A percentile compares a stretch with the other conserved stretches of the same genome.
These are phyloP conservation scores for Caloboletus inedulis DNA, from an alignment of 1,284 basidiomycete genomes.

Conservation along the genomic window DNA sequence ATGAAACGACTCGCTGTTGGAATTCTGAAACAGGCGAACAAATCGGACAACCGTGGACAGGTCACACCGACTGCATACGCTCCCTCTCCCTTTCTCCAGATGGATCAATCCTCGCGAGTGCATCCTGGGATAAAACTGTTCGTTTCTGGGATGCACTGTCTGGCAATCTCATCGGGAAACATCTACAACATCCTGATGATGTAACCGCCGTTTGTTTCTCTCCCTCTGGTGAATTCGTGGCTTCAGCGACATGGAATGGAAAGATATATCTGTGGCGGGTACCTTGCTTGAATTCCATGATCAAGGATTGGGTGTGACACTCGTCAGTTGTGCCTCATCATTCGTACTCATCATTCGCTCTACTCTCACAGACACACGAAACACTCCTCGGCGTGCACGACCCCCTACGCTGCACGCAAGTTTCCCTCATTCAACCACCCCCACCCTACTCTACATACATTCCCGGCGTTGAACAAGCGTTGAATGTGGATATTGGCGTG, in stretches of 20 bases:
- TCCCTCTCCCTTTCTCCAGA: background rate
- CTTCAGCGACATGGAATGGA: rapidly evolving
- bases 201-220: background rate
- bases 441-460: background rate
- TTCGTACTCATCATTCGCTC: background rate
- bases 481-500: background rate
- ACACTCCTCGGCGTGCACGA: background rate
- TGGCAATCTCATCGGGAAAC: background rate
- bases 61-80: background rate
- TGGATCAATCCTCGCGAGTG: conserved; percentile 13
- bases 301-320: background rate
- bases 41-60: background rate
- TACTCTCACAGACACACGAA: background rate
- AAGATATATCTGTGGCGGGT: background rate
- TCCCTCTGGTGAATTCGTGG: conserved; percentile 3
- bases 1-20: too few relatives aligned
- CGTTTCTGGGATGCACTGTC: conserved; percentile 14
- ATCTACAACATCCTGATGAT: background rate
- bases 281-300: background rate
- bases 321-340: background rate
- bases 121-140: conserved; percentile 1
- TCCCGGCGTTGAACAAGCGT: background rate
- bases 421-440: background rate
- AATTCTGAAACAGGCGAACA: background rate
- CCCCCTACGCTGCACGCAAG: background rate